These are phyloP conservation scores for Oryza brachyantha DNA, from an alignment of 176 grass and related monocot genomes.

Conservation along the genomic window DNA sequence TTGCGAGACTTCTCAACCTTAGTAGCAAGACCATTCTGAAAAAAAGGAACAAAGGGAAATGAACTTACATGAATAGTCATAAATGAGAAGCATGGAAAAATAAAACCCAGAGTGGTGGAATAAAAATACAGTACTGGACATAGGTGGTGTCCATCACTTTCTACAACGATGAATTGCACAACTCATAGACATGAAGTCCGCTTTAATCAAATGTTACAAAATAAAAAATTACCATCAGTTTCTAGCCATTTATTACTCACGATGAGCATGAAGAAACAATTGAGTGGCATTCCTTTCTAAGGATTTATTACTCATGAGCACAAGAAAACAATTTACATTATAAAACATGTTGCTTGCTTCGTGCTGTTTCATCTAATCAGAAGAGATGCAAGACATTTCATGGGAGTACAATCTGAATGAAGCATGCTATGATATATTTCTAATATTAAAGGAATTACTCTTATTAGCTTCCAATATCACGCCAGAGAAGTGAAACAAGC, in stretches of 20 bases:
- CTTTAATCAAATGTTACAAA: background rate
- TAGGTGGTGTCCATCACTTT: background rate
- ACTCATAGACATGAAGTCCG: background rate
- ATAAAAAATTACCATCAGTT: background rate
- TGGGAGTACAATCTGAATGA: background rate
- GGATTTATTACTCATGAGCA: background rate
- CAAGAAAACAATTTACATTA: background rate
- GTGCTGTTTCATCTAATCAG: background rate
- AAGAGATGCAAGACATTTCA: background rate
- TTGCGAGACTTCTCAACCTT: constrained; percentile 78
- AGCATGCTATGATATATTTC: background rate
- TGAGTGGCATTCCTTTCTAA: too few species aligned
- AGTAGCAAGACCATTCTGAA: constrained; percentile 68
- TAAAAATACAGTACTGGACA: background rate
- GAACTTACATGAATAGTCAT: constrained; percentile 2
- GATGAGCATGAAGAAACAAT: too few species aligned
- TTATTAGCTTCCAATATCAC: background rate
- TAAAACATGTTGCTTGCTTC: background rate
- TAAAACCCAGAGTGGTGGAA: background rate
- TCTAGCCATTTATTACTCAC: background rate
- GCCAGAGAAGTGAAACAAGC: background rate
- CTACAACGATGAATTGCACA: background rate
- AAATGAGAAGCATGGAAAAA: background rate
- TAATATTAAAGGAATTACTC: background rate
- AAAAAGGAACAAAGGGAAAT: background rate